Evolutionary conservation across 164 flowering plant genomes (phyloP).

Genomic region (Vitis rupestris): DNA sequence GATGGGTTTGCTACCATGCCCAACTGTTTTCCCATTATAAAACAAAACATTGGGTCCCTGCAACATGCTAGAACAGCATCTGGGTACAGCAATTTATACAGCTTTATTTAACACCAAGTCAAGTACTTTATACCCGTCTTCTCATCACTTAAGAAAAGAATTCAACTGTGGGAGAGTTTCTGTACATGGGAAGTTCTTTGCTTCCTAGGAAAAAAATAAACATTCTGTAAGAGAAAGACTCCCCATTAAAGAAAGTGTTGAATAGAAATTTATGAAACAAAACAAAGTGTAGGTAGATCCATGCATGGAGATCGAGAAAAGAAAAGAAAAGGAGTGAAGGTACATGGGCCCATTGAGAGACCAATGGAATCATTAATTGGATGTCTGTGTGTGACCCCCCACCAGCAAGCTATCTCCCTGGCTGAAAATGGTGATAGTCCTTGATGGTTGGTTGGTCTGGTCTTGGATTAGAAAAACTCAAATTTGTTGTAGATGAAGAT

Average conservation of each 20-base stretch:
- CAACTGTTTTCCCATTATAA: background rate
- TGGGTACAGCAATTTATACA: background rate
- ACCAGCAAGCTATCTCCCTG: background rate
- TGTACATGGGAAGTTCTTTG: background rate
- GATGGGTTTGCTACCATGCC: slow-evolving; percentile 1
- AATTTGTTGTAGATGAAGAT: no score
- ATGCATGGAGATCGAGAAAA: background rate
- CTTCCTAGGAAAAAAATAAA: no score
- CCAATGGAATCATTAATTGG: slow-evolving; percentile 7
- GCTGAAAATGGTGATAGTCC: background rate
- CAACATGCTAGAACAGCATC: background rate
- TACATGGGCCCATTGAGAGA: slow-evolving; percentile 1
- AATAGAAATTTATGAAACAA: background rate
- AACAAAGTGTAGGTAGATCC: slow-evolving; percentile 5
- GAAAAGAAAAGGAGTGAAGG: background rate
- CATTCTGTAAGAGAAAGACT: no score
- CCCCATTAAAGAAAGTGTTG: background rate
- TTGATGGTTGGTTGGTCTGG: background rate
- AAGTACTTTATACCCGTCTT: background rate
- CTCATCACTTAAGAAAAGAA: background rate
- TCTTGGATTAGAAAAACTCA: background rate
- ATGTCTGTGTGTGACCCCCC: background rate
- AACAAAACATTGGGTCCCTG: slow-evolving; percentile 8
- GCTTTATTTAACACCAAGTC: background rate
- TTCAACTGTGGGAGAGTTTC: background rate